phyloP scores from a whole-genome alignment of 345 rosid genomes.

The Euphorbia pulcherrima region DNA sequence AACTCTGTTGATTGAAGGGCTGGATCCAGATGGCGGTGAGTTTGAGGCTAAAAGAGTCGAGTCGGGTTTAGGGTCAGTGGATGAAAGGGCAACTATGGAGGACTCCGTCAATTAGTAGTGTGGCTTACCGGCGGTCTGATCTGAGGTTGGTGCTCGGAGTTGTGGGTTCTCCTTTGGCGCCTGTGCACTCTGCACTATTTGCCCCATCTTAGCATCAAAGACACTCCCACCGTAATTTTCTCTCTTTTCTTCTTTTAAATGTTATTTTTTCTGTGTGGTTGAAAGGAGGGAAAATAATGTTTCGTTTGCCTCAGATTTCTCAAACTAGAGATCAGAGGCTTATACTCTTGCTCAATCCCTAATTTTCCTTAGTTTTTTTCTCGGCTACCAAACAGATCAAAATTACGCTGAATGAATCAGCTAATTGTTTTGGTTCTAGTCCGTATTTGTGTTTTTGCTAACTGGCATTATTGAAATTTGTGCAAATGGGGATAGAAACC shows the following conservation, averaged over 20 bases:
- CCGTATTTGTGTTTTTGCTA: conserved; percentile 1
- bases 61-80: conserved; percentile 54
- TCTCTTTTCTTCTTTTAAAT: neutral
- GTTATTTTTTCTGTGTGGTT: neutral
- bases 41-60: conserved; percentile 55
- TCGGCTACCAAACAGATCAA: neutral
- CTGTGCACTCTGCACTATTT: conserved; percentile 44
- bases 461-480: conserved; percentile 5
- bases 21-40: conserved; percentile 71
- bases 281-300: neutral
- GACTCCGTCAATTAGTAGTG: conserved; percentile 18
- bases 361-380: neutral
- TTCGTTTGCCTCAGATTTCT: neutral
- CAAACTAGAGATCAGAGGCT: neutral
- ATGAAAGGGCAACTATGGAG: conserved; percentile 38
- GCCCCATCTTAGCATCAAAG: conserved; percentile 52
- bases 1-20: conserved; percentile 81
- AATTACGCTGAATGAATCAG: conserved; percentile 1
- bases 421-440: neutral
- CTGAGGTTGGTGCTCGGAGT: conserved; percentile 45
- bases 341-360: neutral
- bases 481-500: conserved; percentile 1
- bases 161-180: conserved; percentile 49
- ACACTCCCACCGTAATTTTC: conserved; percentile 61
- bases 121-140: conserved; percentile 44